phyloP scores from a whole-genome alignment of 768 basidiomycete genomes.

The Pholiota conissans region DNA sequence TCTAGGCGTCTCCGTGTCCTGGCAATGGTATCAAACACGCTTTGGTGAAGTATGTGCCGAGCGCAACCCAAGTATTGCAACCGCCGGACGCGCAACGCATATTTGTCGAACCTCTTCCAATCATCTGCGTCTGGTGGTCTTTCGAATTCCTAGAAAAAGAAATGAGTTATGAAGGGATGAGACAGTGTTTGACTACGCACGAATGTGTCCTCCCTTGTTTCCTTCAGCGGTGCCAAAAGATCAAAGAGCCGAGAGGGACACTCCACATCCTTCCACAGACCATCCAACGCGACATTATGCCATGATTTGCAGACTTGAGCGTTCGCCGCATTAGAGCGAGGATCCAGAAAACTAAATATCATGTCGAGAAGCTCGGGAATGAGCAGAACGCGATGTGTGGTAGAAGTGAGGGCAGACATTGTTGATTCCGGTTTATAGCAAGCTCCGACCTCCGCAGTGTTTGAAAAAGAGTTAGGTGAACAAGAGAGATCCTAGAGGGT shows the following conservation, averaged over 20 bases:
- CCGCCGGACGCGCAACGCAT: slow-evolving; percentile 48
- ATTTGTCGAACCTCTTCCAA: slow-evolving; percentile 58
- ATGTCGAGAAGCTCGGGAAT: slow-evolving; percentile 63
- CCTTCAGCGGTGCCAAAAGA: slow-evolving; percentile 46
- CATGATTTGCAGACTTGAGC: slow-evolving; percentile 59
- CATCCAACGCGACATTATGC: slow-evolving; percentile 57
- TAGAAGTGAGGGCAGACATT: not conserved
- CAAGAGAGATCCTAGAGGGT: too few relatives aligned
- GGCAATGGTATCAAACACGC: slow-evolving; percentile 55
- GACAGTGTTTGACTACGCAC: slow-evolving; percentile 21
- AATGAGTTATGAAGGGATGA: slow-evolving; percentile 1
- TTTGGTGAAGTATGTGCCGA: slow-evolving; percentile 27
- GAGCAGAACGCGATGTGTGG: slow-evolving; percentile 39
- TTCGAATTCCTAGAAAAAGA: slow-evolving; percentile 49
- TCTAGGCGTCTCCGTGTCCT: slow-evolving; percentile 52
- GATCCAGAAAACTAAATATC: slow-evolving; percentile 50
- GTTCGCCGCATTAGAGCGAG: slow-evolving; percentile 38
- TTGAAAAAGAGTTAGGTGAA: too few relatives aligned
- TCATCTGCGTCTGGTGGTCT: slow-evolving; percentile 43
- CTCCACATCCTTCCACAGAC: slow-evolving; percentile 57
- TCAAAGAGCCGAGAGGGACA: slow-evolving; percentile 45
- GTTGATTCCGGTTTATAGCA: too few relatives aligned
- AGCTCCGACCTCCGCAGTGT: too few relatives aligned
- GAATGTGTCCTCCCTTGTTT: slow-evolving; percentile 19
- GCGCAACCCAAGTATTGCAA: slow-evolving; percentile 25